Evolutionary conservation across 441 rosid genomes (phyloP), one percentile per base, ranked within the genome.

Genomic region (Aleurites moluccanus): DNA sequence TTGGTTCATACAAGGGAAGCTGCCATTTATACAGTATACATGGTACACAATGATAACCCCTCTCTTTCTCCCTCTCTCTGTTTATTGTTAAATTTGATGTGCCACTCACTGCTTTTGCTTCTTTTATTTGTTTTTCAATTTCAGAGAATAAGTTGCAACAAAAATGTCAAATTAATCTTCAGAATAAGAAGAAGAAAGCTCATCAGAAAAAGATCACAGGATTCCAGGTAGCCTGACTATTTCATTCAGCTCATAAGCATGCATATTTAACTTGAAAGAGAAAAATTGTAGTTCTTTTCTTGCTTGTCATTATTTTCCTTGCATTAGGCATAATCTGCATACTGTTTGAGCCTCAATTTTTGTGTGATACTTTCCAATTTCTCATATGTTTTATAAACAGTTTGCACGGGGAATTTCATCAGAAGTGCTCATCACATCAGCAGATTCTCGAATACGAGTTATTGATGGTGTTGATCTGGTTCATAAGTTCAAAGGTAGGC

Each of bases 171-270:
- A 92, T 96, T 74, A 87, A 92, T 85, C 85, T 96, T 85, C 97
- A 87, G 82, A 93, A 87, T 73, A 96, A 83, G 89, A 96, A 91
- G 89, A 96, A 93, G 91, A 93, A 92, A 84, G 75, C 98, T 73
- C 96, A 89, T 80, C 94, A 81, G 57, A 96, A 89, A 85, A 96
- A 93, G 85, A 93, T 96, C 80, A 96, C 98, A 35, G 98, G 99
- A 81, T 96, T 96, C 85, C 98, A 96, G 97, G 98, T 96, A 86
- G 78, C 63, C 70, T 47, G 64, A 15, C 25, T 62, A 44, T 64
- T 25, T 14, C 28, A 44, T 56, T 70, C 9, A 20, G 64, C 56
- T 61, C 14, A 13, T 50, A 15, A 21, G 33, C 27, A 1, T 20
- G 65, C 20, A 40, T 23, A 10, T 55, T 49, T 50, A 42, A 35